A percentile compares a stretch with the other conserved stretches of the same genome.
Conservation (phyloP, 1,139 yeast species). For the Zygosaccharomyces pseudobailii region DNA sequence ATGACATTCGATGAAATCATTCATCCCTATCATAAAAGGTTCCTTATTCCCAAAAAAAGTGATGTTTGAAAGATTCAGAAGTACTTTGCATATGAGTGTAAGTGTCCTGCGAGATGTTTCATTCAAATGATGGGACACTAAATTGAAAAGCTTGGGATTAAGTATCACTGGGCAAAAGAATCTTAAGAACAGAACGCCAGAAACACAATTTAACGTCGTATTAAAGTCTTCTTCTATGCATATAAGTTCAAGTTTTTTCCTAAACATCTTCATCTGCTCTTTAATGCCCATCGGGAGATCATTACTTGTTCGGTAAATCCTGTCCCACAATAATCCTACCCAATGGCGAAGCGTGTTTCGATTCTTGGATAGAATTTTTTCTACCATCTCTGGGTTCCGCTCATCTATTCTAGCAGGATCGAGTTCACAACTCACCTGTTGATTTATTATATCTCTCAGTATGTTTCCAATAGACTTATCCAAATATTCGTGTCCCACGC, state of each 20-base stretch:
- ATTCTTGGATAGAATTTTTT: slow-evolving; percentile 45
- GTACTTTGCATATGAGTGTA: slow-evolving; percentile 75
- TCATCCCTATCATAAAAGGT: slow-evolving; percentile 70
- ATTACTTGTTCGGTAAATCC: slow-evolving; percentile 62
- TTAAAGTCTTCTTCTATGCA: slow-evolving; percentile 55
- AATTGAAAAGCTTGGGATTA: slow-evolving; percentile 78
- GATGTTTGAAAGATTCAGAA: slow-evolving; percentile 76
- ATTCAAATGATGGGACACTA: slow-evolving; percentile 65
- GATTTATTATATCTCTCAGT: slow-evolving; percentile 50
- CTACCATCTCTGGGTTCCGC: slow-evolving; percentile 39
- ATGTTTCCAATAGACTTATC: slow-evolving; percentile 69
- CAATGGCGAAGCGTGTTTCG: slow-evolving; percentile 50
- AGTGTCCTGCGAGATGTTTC: slow-evolving; percentile 71
- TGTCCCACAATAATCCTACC: slow-evolving; percentile 65
- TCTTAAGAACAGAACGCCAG: slow-evolving; percentile 79
- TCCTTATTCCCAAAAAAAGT: slow-evolving; percentile 75
- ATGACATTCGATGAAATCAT: slow-evolving; percentile 57
- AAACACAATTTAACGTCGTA: slow-evolving; percentile 57
- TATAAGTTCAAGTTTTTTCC: slow-evolving; percentile 55
- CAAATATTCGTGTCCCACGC: slow-evolving; percentile 76
- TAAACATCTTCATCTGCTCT: slow-evolving; percentile 50
- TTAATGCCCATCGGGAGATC: slow-evolving; percentile 73
- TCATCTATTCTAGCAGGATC: slow-evolving; percentile 57
- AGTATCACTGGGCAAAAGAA: slow-evolving; percentile 89
- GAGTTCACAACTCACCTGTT: slow-evolving; percentile 60